A percentile compares a stretch with the other conserved stretches of the same genome.
These are phyloP conservation scores for Aspergillus hiratsukae DNA, from an alignment of 2,329 filamentous ascomycete species.

Conservation along the genomic window DNA sequence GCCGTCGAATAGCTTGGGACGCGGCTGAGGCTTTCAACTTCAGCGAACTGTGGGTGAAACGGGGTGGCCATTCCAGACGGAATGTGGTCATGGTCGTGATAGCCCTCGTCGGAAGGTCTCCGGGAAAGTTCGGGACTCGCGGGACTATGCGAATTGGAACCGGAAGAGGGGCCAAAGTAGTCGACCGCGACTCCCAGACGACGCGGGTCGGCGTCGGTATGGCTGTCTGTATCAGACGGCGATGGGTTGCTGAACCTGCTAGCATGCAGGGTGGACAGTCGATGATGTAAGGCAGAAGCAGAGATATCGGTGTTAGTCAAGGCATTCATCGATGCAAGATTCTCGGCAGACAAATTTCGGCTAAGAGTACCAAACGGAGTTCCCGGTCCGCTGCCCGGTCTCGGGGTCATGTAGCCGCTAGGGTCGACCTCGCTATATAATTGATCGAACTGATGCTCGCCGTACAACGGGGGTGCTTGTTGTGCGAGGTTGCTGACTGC, in stretches of 20 bases:
- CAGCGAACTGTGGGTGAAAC: slow-evolving; percentile 44
- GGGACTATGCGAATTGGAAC: slow-evolving; percentile 31
- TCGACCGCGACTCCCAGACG: slow-evolving; percentile 26
- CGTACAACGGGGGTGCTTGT: slow-evolving; percentile 86
- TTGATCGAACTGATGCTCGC: slow-evolving; percentile 82
- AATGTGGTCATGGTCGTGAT: slow-evolving; percentile 39
- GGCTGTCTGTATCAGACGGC: slow-evolving; percentile 19
- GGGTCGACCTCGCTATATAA: slow-evolving; percentile 84
- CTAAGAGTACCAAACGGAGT: slow-evolving; percentile 70
- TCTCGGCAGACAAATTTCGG: slow-evolving; percentile 74
- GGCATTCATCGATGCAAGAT: slow-evolving; percentile 60
- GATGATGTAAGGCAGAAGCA: slow-evolving; percentile 64
- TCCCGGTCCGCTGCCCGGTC: slow-evolving; percentile 61
- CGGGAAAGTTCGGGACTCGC: slow-evolving; percentile 39
- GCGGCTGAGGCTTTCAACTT: slow-evolving; percentile 63
- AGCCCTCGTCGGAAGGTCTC: slow-evolving; percentile 46
- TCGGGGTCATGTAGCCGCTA: slow-evolving; percentile 75
- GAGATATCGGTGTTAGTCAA: slow-evolving; percentile 53
- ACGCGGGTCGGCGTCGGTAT: slow-evolving; percentile 17
- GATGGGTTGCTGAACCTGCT: slow-evolving; percentile 18
- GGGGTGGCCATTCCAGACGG: slow-evolving; percentile 40
- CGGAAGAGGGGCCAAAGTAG: slow-evolving; percentile 28
- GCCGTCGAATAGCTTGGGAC: slow-evolving; percentile 76
- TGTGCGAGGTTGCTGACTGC: slow-evolving; percentile 53
- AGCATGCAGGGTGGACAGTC: slow-evolving; percentile 54